A percentile compares a stretch with the other conserved stretches of the same genome.
Conservation (phyloP, 371 early-diverging fungal genomes). For the Syncephalastrum sp. region DNA sequence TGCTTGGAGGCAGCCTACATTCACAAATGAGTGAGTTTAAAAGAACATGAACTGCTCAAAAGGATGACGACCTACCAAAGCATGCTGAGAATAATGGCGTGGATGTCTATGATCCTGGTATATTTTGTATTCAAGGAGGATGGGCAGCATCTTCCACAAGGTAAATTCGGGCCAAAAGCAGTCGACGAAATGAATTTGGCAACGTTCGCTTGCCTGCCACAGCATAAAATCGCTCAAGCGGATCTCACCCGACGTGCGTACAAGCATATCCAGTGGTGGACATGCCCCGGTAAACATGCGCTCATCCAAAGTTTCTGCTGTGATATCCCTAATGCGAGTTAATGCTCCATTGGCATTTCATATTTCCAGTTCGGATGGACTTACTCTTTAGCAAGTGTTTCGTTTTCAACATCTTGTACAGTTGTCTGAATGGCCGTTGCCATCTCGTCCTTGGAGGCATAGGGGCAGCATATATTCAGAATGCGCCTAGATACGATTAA, state of each 20-base stretch:
- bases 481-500: slow-evolving; percentile 48
- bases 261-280: slow-evolving; percentile 90
- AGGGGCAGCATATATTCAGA: slow-evolving; percentile 96
- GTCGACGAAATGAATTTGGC: slow-evolving; percentile 84
- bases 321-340: slow-evolving; percentile 53
- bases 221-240: slow-evolving; percentile 97
- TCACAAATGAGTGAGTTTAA: too few species aligned
- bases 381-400: slow-evolving; percentile 51
- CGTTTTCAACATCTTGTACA: slow-evolving; percentile 55
- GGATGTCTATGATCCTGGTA: slow-evolving; percentile 26
- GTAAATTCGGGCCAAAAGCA: slow-evolving; percentile 96
- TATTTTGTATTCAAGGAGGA: slow-evolving; percentile 81
- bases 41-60: too few species aligned
- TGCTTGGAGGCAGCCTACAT: too few species aligned
- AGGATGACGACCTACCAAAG: too few species aligned
- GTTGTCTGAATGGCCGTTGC: slow-evolving; percentile 56
- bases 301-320: slow-evolving; percentile 59
- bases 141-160: slow-evolving; percentile 80
- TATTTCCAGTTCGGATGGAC: neutral
- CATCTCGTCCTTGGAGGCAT: slow-evolving; percentile 96
- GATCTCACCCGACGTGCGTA: slow-evolving; percentile 97
- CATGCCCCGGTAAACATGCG: slow-evolving; percentile 69
- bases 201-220: slow-evolving; percentile 81
- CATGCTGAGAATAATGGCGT: too few species aligned
- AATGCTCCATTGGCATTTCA: neutral